These are phyloP conservation scores for Vaccinium corymbosum DNA, from an alignment of 148 eudicot genomes.

Conservation along the genomic window DNA sequence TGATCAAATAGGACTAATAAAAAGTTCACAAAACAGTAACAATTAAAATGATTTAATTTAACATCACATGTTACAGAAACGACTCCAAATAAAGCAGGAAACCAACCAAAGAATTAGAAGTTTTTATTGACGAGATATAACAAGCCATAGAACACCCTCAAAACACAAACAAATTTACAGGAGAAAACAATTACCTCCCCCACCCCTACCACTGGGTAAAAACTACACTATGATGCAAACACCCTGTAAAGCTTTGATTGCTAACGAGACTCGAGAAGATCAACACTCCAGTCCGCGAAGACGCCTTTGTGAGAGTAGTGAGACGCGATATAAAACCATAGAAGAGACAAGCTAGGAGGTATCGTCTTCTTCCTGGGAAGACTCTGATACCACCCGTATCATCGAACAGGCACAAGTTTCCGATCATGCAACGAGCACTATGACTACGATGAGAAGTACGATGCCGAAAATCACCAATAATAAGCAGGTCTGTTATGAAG, in stretches of 20 bases:
- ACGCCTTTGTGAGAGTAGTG: neutral
- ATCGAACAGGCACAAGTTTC: neutral
- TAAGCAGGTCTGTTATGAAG: slow-evolving; percentile 61
- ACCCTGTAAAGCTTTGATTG: neutral
- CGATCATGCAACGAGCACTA: slow-evolving; percentile 49
- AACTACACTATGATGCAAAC: neutral
- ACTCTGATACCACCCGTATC: neutral
- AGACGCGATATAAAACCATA: neutral
- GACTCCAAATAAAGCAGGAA: neutral
- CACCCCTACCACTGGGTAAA: neutral
- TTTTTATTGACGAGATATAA: neutral
- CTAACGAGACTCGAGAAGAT: neutral
- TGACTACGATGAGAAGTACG: slow-evolving; percentile 58
- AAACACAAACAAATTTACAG: slow-evolving; percentile 12
- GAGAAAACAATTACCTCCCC: neutral
- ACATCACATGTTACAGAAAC: neutral
- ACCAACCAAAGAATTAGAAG: neutral
- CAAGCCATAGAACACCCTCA: slow-evolving; percentile 13
- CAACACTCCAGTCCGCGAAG: neutral
- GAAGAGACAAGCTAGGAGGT: neutral
- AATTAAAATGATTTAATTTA: neutral
- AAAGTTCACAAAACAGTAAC: no score
- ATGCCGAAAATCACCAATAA: slow-evolving; percentile 78
- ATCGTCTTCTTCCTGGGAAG: neutral
- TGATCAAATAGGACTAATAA: no score